These are phyloP conservation scores for Exophiala mesophila DNA, from an alignment of 2,329 filamentous ascomycete genomes.

Conservation along the genomic window DNA sequence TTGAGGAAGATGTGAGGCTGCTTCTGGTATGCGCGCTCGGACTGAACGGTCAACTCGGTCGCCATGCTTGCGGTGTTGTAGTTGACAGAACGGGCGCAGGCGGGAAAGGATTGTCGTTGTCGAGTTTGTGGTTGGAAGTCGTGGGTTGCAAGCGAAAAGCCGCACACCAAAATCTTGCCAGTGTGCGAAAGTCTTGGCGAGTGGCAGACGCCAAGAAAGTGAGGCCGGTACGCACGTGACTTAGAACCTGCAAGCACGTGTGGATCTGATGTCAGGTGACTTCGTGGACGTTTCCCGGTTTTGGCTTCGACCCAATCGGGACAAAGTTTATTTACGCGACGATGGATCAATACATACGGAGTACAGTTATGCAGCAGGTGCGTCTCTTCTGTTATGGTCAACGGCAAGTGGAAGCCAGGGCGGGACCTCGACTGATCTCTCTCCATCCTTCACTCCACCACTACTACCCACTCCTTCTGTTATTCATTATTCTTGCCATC, in stretches of 20 bases:
- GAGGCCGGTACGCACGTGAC: too few species aligned
- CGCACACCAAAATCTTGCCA: conserved; percentile 26
- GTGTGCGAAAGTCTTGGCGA: conserved; percentile 10
- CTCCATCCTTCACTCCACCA: too few species aligned
- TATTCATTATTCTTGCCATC: background rate
- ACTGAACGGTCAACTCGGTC: conserved; percentile 99
- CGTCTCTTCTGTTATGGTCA: too few species aligned
- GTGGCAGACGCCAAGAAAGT: background rate
- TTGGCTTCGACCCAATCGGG: background rate
- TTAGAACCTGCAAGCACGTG: conserved; percentile 9
- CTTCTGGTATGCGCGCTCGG: conserved; percentile 99
- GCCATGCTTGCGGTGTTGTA: conserved; percentile 66
- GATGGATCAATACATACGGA: too few species aligned
- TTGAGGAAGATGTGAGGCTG: conserved; percentile 99
- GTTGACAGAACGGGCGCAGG: conserved; percentile 26
- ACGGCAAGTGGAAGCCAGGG: too few species aligned
- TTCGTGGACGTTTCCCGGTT: background rate
- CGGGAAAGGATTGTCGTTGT: conserved; percentile 29
- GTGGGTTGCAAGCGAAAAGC: background rate
- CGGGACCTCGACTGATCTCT: too few species aligned
- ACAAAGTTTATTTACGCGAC: background rate
- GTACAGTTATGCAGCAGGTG: too few species aligned
- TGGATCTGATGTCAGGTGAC: conserved; percentile 6
- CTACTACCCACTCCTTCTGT: too few species aligned
- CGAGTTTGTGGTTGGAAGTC: conserved; percentile 8